A percentile compares a stretch with the other conserved stretches of the same genome.
Evolutionary conservation across 495 filamentous ascomycete genomes (phyloP).

Genomic region (Ramalina intermedia): DNA sequence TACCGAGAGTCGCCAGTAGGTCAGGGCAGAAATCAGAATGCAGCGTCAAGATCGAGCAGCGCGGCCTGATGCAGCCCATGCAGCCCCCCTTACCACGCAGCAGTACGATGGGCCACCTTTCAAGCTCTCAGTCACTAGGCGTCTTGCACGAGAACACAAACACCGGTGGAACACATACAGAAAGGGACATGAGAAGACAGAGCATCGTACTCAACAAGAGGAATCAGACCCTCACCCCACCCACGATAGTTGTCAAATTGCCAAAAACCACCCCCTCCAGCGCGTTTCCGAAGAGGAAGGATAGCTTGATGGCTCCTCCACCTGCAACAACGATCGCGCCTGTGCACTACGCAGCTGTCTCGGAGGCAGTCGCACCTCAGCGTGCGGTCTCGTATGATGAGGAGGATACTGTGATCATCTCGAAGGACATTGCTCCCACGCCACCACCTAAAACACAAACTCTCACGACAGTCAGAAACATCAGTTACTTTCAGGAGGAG

Average conservation of each 20-base stretch:
- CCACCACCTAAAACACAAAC: too few species aligned
- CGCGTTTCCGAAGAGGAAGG: constrained; percentile 5
- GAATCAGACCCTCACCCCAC: neutral
- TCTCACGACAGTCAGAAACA: too few species aligned
- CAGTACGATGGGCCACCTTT: constrained; percentile 7
- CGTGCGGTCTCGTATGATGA: neutral
- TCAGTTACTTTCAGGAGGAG: too few species aligned
- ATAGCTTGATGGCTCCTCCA: constrained; percentile 5
- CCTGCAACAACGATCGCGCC: neutral
- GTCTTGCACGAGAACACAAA: too few species aligned
- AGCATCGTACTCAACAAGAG: too few species aligned
- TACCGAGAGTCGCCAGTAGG: too few species aligned
- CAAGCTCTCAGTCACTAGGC: neutral
- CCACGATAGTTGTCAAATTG: neutral
- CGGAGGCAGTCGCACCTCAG: neutral
- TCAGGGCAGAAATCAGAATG: constrained; percentile 2
- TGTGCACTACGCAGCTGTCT: neutral
- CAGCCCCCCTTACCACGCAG: constrained; percentile 13
- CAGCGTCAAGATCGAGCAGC: constrained; percentile 10
- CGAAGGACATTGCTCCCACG: too few species aligned
- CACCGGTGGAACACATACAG: too few species aligned
- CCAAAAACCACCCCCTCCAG: neutral
- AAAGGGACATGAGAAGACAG: too few species aligned
- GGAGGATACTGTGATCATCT: too few species aligned
- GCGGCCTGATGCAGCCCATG: constrained; percentile 14